Base-by-base conservation (phyloP, 805 yeast genomes). In the Saccharomycopsis sp. region DNA sequence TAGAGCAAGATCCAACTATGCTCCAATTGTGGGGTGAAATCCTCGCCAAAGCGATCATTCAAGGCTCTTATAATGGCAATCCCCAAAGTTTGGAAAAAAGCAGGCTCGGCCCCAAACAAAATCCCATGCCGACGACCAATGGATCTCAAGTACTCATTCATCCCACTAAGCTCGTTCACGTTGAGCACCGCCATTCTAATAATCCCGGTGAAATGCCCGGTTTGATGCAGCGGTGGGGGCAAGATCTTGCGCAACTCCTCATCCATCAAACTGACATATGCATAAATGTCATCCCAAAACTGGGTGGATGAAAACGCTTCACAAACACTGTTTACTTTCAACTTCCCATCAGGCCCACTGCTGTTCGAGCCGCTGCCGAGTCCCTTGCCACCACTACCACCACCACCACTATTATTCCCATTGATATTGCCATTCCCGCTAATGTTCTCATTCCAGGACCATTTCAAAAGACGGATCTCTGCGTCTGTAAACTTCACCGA, bases 1-100 rank as follows among this genome's bases (percentile, higher is more conserved):
- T 52, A 58, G 18, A 57, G 39, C 15, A 44, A 50, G 20, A 49
- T 44, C 60, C 61, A 57, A 4, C 41, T 34, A 27, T 45, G 38
- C 33, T 46, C 48, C 17, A 47, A 36, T 37, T 47, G 50, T n/a
- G 48, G 48, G 20, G 44, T 44, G 30, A 47, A 44, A 27, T 45
- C 48, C 12, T 47, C 50, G 4, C 36, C 50, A 25, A 47, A 45
- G 9, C 36, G 34, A 19, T 47, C 50, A 22, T 44, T 42, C 10
- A 48, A 36, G 4, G 51, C 38, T 23, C 45, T 18, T 15, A 48
- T 46, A 4, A 48, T 12, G 2, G 50, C 50, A 18, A 48, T 38
- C 25, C 50, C 51, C 10, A 48, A 36, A 22, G 43, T 38, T 34
- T 48, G 48, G 35, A 48, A 48, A 29, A 39, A 42, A 18, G 13